phyloP scores from a whole-genome alignment of 2,329 filamentous ascomycete genomes.

The Torrubiellomyces zombiae region DNA sequence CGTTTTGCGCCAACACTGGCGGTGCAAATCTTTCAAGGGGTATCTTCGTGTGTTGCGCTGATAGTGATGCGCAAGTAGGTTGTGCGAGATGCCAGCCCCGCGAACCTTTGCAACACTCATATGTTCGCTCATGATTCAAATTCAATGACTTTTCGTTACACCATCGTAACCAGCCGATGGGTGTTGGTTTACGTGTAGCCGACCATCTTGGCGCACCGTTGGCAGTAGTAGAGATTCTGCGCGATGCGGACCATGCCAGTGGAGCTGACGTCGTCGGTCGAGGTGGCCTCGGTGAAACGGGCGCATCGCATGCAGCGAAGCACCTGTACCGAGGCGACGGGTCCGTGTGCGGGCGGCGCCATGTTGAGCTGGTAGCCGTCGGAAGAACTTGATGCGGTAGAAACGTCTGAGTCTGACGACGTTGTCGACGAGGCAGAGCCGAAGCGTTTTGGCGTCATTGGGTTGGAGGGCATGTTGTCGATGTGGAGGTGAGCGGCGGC shows the following conservation, averaged over 20 bases:
- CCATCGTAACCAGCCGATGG: background rate
- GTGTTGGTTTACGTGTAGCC: slow-evolving; percentile 37
- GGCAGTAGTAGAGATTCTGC: slow-evolving; percentile 50
- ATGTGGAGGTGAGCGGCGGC: too few species aligned
- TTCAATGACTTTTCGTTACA: too few species aligned
- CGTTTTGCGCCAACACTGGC: too few species aligned
- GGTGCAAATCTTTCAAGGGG: too few species aligned
- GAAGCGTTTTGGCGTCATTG: slow-evolving; percentile 7
- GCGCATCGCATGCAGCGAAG: slow-evolving; percentile 48
- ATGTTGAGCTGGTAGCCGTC: slow-evolving; percentile 25
- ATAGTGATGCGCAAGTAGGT: too few species aligned
- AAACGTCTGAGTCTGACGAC: slow-evolving; percentile 25
- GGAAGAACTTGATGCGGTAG: slow-evolving; percentile 14
- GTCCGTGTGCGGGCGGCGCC: slow-evolving; percentile 24
- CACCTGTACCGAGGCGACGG: slow-evolving; percentile 38
- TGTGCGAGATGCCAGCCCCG: too few species aligned
- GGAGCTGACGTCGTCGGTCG: slow-evolving; percentile 39
- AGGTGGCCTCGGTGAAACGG: slow-evolving; percentile 41
- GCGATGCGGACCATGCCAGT: slow-evolving; percentile 49
- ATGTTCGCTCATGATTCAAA: too few species aligned
- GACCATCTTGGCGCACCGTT: slow-evolving; percentile 44
- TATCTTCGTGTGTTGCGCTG: too few species aligned
- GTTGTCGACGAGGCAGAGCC: slow-evolving; percentile 11
- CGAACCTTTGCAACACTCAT: too few species aligned
- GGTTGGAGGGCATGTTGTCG: slow-evolving; percentile 5